These are phyloP conservation scores for Taiozyma sp. DNA, from an alignment of 1,139 yeast species.

Conservation along the genomic window DNA sequence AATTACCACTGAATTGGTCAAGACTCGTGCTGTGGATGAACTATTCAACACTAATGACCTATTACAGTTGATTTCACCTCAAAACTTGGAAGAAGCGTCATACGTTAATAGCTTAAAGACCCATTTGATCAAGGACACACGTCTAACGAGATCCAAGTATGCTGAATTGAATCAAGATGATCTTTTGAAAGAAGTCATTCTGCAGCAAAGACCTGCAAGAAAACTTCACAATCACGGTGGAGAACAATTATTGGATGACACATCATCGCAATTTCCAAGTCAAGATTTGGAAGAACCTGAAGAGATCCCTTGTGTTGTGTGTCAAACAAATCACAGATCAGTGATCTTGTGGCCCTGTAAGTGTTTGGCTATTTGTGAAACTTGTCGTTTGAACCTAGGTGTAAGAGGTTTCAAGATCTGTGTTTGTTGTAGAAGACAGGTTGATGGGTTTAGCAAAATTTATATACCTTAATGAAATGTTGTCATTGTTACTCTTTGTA, in stretches of 20 bases:
- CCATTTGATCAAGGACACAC: constrained; percentile 19
- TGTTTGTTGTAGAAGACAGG: constrained; percentile 78
- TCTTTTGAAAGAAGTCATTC: constrained; percentile 25
- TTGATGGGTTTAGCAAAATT: constrained; percentile 52
- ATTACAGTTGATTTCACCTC: constrained; percentile 13
- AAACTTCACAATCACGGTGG: background rate
- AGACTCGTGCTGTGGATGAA: constrained; percentile 17
- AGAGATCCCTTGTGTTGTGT: constrained; percentile 60
- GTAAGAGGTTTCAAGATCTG: constrained; percentile 73
- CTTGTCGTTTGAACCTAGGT: constrained; percentile 74
- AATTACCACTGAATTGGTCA: background rate
- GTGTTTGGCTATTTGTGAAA: constrained; percentile 84
- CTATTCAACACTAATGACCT: constrained; percentile 19
- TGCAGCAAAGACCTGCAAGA: constrained; percentile 16
- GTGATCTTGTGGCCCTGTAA: constrained; percentile 91
- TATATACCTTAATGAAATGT: constrained; percentile 40
- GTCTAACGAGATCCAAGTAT: constrained; percentile 31
- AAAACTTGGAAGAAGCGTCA: constrained; percentile 20
- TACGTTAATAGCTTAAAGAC: constrained; percentile 20
- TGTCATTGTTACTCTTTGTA: background rate
- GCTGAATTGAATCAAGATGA: constrained; percentile 25
- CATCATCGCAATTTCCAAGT: constrained; percentile 3
- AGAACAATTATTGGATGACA: constrained; percentile 8
- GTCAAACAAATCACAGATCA: constrained; percentile 71
- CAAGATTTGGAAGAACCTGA: constrained; percentile 21